Conservation (phyloP, 129 eudicot species). For the Helichrysum umbraculigerum region DNA sequence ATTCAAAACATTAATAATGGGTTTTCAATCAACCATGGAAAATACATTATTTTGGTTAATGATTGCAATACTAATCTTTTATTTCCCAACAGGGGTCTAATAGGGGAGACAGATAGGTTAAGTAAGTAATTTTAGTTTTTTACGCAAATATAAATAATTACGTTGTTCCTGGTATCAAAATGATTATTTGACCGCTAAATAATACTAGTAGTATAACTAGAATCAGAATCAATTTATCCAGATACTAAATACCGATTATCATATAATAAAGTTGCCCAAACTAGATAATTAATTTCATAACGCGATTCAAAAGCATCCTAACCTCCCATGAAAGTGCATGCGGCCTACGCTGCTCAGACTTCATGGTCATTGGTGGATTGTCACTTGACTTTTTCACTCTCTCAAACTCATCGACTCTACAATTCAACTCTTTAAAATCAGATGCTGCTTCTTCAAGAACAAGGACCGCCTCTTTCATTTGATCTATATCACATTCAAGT, state of each 20-base stretch:
- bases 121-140: neutral
- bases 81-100: neutral
- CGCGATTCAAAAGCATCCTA: slow-evolving; percentile 18
- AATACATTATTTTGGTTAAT: neutral
- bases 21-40: neutral
- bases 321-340: slow-evolving; percentile 99
- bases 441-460: slow-evolving; percentile 97
- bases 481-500: slow-evolving; percentile 90
- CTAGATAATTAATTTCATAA: neutral
- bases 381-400: slow-evolving; percentile 53
- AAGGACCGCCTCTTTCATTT: slow-evolving; percentile 90
- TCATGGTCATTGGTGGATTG: slow-evolving; percentile 55
- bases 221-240: neutral
- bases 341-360: slow-evolving; percentile 90
- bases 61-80: neutral
- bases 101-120: neutral
- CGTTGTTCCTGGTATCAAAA: neutral
- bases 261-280: neutral
- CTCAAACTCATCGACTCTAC: slow-evolving; percentile 85
- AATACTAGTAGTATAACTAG: neutral
- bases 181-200: neutral
- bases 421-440: slow-evolving; percentile 73
- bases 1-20: no score
- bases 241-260: neutral
- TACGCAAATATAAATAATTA: neutral